These are phyloP conservation scores for Tulasnella sp. DNA, from an alignment of 768 basidiomycete genomes.

Conservation along the genomic window DNA sequence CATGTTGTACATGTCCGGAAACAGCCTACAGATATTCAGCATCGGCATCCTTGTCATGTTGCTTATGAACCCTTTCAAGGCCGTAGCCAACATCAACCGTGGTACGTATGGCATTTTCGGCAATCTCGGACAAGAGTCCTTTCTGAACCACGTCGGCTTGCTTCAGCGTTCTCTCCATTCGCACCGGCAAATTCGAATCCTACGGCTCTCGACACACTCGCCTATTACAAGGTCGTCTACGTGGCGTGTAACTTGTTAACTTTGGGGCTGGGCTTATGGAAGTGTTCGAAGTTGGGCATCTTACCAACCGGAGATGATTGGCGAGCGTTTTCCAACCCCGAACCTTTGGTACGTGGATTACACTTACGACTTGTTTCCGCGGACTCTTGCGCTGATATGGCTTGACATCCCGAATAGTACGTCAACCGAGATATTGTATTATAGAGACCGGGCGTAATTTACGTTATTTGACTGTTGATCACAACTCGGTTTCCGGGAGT, in stretches of 20 bases:
- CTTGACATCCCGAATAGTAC: not conserved
- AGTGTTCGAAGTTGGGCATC: slow-evolving; percentile 88
- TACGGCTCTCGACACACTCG: slow-evolving; percentile 52
- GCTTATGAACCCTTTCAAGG: slow-evolving; percentile 80
- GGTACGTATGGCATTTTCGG: slow-evolving; percentile 50
- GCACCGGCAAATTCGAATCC: slow-evolving; percentile 15
- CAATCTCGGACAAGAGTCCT: not conserved
- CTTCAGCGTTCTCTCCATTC: slow-evolving; percentile 54
- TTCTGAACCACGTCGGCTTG: not conserved
- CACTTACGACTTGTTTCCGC: not conserved
- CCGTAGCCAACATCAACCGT: slow-evolving; percentile 69
- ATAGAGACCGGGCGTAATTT: too few relatives aligned
- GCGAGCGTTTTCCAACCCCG: slow-evolving; percentile 72
- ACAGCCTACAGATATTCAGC: slow-evolving; percentile 93
- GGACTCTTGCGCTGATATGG: not conserved
- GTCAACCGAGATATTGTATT: too few relatives aligned
- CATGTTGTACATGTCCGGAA: slow-evolving; percentile 98
- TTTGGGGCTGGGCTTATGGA: slow-evolving; percentile 82
- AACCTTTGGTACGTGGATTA: slow-evolving; percentile 33
- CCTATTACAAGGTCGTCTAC: slow-evolving; percentile 67
- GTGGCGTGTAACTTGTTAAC: slow-evolving; percentile 71
- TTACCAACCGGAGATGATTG: slow-evolving; percentile 89
- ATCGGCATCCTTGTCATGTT: slow-evolving; percentile 96
- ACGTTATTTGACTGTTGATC: too few relatives aligned
- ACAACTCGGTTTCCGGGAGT: too few relatives aligned